Evolutionary conservation across 495 filamentous ascomycete genomes (phyloP).

Genomic region (Hyaloscypha hepaticicola): DNA sequence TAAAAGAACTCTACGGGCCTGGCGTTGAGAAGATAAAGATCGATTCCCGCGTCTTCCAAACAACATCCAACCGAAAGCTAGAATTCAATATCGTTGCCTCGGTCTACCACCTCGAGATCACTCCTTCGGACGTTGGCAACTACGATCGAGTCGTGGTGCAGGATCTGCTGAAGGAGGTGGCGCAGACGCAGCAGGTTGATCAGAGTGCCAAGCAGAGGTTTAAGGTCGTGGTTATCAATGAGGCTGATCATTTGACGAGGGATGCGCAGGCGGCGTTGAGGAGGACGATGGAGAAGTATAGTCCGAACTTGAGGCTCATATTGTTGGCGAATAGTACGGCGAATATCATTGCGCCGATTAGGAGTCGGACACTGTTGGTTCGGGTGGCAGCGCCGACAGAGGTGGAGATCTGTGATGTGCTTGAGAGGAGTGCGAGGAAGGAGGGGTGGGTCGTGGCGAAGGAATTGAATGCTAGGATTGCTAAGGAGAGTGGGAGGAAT

Average conservation of each 20-base stretch:
- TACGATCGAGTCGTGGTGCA: slow-evolving; percentile 95
- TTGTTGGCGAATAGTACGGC: slow-evolving; percentile 91
- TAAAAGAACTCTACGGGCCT: slow-evolving; percentile 88
- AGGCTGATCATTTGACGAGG: slow-evolving; percentile 91
- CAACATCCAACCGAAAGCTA: slow-evolving; percentile 89
- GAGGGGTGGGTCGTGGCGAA: slow-evolving; percentile 73
- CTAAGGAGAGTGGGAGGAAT: slow-evolving; percentile 89
- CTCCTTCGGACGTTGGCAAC: slow-evolving; percentile 93
- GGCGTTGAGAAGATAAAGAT: slow-evolving; percentile 98
- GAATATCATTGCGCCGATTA: slow-evolving; percentile 96
- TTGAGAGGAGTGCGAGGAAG: slow-evolving; percentile 69
- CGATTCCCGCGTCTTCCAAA: slow-evolving; percentile 93
- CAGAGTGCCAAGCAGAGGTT: slow-evolving; percentile 83
- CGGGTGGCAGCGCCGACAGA: slow-evolving; percentile 88
- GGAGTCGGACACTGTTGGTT: slow-evolving; percentile 83
- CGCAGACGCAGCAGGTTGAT: slow-evolving; percentile 98
- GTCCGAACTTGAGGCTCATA: slow-evolving; percentile 87
- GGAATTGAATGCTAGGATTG: slow-evolving; percentile 77
- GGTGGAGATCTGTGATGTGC: slow-evolving; percentile 74
- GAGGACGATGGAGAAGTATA: slow-evolving; percentile 99
- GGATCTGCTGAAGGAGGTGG: slow-evolving; percentile 94
- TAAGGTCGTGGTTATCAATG: slow-evolving; percentile 98
- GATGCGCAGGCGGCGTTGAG: slow-evolving; percentile 95
- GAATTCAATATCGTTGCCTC: slow-evolving; percentile 98
- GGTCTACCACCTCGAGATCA: slow-evolving; percentile 97